Percentiles rank a stretch among this genome's conserved stretches.
Evolutionary conservation across 768 basidiomycete species (phyloP).

Genomic region (Piloderma croceum): DNA sequence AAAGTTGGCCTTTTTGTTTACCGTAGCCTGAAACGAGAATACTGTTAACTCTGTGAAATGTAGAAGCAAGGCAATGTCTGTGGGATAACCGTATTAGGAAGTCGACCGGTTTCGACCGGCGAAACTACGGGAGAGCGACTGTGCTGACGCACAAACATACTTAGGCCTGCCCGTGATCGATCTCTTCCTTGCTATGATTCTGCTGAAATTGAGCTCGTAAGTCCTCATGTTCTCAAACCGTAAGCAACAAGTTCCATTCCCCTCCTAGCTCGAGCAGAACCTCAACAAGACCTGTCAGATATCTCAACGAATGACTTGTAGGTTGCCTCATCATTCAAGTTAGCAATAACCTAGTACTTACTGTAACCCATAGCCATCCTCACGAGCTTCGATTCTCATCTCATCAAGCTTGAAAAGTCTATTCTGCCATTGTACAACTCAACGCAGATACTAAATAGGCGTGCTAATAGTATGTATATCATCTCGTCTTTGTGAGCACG

Average conservation of each 20-base stretch:
- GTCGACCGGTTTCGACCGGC: too few relatives aligned
- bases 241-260: background rate
- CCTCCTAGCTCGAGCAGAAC: conserved; percentile 75
- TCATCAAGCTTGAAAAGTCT: conserved; percentile 80
- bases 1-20: too few relatives aligned
- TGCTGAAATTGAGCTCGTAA: conserved; percentile 69
- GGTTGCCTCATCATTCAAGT: conserved; percentile 19
- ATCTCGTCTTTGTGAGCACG: background rate
- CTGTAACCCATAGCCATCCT: conserved; percentile 60
- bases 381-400: conserved; percentile 75
- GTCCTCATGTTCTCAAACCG: conserved; percentile 4
- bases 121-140: too few relatives aligned
- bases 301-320: conserved; percentile 82
- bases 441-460: conserved; percentile 66
- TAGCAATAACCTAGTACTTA: conserved; percentile 1
- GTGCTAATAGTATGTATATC: conserved; percentile 58
- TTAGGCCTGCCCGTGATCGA: too few relatives aligned
- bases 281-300: conserved; percentile 81
- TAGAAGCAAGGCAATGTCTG: too few relatives aligned
- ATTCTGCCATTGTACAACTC: conserved; percentile 79
- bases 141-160: too few relatives aligned
- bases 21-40: too few relatives aligned
- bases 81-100: too few relatives aligned
- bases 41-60: too few relatives aligned
- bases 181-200: too few relatives aligned